phyloP scores from a whole-genome alignment of 2,329 filamentous ascomycete species.

The Incumbomyces delicatus region DNA sequence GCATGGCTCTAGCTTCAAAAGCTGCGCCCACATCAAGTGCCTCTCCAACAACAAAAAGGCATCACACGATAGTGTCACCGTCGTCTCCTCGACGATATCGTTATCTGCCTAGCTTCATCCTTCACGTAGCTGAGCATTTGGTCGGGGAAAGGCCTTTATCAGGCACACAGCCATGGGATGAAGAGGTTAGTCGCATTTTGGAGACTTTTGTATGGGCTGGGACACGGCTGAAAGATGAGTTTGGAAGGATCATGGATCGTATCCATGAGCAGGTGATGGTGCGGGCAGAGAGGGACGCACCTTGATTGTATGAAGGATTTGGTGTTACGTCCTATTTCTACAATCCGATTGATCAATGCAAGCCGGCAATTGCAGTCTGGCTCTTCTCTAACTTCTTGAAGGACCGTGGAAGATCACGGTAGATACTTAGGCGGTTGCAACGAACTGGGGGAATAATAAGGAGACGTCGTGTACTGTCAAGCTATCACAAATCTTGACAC shows the following conservation, averaged over 20 bases:
- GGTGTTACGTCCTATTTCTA: too few species aligned
- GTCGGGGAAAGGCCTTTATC: conserved; percentile 2
- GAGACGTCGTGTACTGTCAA: too few species aligned
- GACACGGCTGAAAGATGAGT: neutral
- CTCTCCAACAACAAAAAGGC: neutral
- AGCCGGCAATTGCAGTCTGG: too few species aligned
- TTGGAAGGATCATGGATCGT: neutral
- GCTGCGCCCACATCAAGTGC: neutral
- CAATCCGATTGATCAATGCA: too few species aligned
- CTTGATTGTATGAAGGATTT: neutral
- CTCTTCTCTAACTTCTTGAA: too few species aligned
- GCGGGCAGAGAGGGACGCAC: neutral
- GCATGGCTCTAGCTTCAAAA: neutral
- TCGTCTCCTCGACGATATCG: neutral
- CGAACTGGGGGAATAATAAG: too few species aligned
- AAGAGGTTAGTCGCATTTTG: neutral
- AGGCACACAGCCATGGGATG: neutral
- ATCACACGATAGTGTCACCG: neutral
- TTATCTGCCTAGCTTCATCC: neutral
- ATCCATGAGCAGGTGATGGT: neutral
- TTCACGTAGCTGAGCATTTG: neutral
- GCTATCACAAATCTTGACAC: too few species aligned
- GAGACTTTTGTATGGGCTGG: conserved; percentile 2
- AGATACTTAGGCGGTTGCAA: too few species aligned
- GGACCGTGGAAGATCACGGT: too few species aligned